Base-by-base conservation (phyloP, 208 protist species). In the Leishmania mexicana region DNA sequence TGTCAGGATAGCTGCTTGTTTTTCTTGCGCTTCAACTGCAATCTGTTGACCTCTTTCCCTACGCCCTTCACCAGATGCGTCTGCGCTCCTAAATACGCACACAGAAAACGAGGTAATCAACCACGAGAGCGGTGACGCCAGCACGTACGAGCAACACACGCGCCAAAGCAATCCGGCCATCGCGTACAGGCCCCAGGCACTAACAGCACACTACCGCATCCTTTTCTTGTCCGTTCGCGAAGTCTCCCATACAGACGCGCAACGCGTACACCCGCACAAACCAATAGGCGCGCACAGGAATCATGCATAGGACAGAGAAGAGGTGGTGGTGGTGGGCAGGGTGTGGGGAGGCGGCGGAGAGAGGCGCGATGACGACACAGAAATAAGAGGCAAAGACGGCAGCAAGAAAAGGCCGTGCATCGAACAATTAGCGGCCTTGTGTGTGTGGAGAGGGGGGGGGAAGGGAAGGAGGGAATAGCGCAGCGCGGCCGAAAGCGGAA, bases 51-150 rank as follows among this genome's bases (percentile, higher is more conserved):
- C 28, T 35, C n/a, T 64, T 31, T 28, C 58, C 28, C 8, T 64
- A 64, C 4, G 28, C 62, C 62, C 31, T 68, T 24, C 31, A 68
- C 62, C 31, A 31, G 62, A 68, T 15, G 62, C 31, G 15, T 68
- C 62, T 68, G 62, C 28, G 10, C 62, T 40, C 17, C 62, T 24
- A 53, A 7, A 7, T 5, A 10, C 21, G 38, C 45, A 31, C 24
- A 77, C 47, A 77, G 49, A 57, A 40, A 28, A 54, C 28, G 28
- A 81, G 28, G 15, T 31, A 13, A 40, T 54, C 8, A 31, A 81
- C 15, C 67, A 68, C 31, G 28, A 65, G 15, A 65, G 62, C 42
- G 38, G 51, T 79, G 82, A 31, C 62, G 62, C 42, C 35, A 81
- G 47, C 40, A 58, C 24, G 45, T 49, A 74, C 40, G 24, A 42